These are phyloP conservation scores for Pholiota adiposa DNA, from an alignment of 1,284 basidiomycete species.

Conservation along the genomic window DNA sequence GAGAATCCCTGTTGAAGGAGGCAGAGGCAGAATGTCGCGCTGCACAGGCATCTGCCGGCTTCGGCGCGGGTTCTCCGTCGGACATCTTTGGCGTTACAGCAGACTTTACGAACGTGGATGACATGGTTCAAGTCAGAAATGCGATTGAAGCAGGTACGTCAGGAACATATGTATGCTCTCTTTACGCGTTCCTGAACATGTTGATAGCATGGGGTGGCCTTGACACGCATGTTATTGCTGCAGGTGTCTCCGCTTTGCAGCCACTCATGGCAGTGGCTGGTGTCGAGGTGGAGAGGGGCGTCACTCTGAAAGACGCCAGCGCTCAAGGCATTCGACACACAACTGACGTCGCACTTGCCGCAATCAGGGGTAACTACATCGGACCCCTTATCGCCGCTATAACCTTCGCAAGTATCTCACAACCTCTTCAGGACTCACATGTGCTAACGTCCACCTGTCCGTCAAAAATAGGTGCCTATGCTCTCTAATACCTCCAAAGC, in stretches of 20 bases:
- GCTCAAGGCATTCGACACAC: conserved; percentile 55
- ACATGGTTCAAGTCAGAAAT: conserved; percentile 69
- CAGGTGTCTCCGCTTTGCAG: conserved; percentile 84
- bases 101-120: conserved; percentile 71
- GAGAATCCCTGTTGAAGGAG: conserved; percentile 57
- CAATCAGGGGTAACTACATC: conserved; percentile 63
- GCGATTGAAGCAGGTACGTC: conserved; percentile 59
- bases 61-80: conserved; percentile 12
- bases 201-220: conserved; percentile 75
- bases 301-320: conserved; percentile 42
- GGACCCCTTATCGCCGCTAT: conserved; percentile 69
- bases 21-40: conserved; percentile 67
- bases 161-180: background rate
- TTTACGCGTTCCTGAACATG: background rate
- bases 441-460: conserved; percentile 1
- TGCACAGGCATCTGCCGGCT: conserved; percentile 15
- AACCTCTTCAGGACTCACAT: conserved; percentile 14
- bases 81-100: conserved; percentile 51
- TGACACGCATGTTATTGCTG: conserved; percentile 85
- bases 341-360: conserved; percentile 55
- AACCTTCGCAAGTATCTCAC: conserved; percentile 59
- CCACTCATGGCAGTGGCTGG: conserved; percentile 80
- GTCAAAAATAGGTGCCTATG: conserved; percentile 68
- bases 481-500: conserved; percentile 69
- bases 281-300: conserved; percentile 45